Evolutionary conservation across 257 asterid species (phyloP), one percentile per base, ranked within the genome.

Genomic region (Ilex asprella): DNA sequence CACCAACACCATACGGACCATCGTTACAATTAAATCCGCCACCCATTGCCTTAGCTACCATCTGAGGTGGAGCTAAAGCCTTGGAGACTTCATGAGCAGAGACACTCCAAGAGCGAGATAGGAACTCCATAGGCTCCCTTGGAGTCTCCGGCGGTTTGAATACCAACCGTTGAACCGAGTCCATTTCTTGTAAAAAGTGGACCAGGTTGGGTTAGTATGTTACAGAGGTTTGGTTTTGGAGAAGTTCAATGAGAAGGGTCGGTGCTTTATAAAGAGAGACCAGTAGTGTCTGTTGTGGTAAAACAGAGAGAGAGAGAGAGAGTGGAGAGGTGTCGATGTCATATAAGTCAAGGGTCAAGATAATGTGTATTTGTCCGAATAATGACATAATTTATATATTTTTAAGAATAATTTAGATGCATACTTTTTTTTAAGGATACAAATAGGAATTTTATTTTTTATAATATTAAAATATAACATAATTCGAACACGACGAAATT

Each of bases 111-210:
- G 97, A 89, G 21, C 99, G 96, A 7, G 97, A 84, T 0, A 93
- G 78, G 32, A 93, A 93, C 82, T 93, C 99, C 97, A 93, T 93
- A 0, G 99, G 95, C 79, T 93, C 99, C 35, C 70, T 74, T 2
- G 97, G 97, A 10, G 96, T 89, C 55, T 87, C 95, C 35, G 95
- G 94, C 1, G 97, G 96, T 71, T 84, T 56, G 79, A 70, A 86
- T 46, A 77, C 64, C 50, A 85, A 74, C 56, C 76, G 67, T 31
- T 71, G 77, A 5, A 71, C 60, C 57, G 72, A 69, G 56, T 92
- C 99, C 99, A 92, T 90, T 58, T 65, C 56, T 46, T 0, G 27
- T 2, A 31, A 12, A 4, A 32, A 52, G 39, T 5, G 52, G 41
- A 35, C 5, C 5, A 2, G 41, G 2, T 35, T 4, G 41, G 41